Percentiles rank a stretch among this genome's conserved stretches.
These are phyloP conservation scores for Aspergillus calidoustus DNA, from an alignment of 2,329 filamentous ascomycete species.

Conservation along the genomic window DNA sequence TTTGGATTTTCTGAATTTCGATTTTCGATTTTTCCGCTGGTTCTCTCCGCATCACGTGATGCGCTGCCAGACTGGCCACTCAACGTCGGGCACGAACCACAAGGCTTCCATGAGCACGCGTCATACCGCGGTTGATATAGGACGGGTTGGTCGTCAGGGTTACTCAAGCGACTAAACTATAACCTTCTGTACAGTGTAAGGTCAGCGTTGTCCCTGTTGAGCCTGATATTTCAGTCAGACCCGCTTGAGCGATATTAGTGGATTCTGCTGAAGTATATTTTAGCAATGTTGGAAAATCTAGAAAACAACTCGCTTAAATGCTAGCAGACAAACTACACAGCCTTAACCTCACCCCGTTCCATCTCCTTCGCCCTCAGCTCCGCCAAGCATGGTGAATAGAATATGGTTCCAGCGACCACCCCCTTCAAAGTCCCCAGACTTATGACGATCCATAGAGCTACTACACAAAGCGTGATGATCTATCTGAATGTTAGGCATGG, in stretches of 20 bases:
- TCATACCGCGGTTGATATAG: background rate
- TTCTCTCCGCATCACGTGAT: constrained; percentile 26
- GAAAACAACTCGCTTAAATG: background rate
- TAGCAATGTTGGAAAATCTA: background rate
- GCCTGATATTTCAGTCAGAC: background rate
- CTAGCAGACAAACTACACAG: constrained; percentile 21
- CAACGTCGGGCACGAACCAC: constrained; percentile 9
- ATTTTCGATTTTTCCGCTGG: constrained; percentile 24
- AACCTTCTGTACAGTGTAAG: background rate
- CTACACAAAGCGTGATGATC: constrained; percentile 57
- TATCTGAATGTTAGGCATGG: constrained; percentile 19
- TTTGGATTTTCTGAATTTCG: constrained; percentile 26
- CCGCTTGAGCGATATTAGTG: constrained; percentile 7
- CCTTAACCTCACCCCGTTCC: constrained; percentile 24
- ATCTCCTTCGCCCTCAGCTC: constrained; percentile 33
- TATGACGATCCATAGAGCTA: constrained; percentile 61
- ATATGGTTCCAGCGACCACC: constrained; percentile 54
- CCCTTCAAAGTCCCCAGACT: constrained; percentile 55
- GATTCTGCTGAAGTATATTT: background rate
- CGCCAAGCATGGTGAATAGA: constrained; percentile 59
- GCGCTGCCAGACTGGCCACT: constrained; percentile 20
- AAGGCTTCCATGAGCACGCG: background rate
- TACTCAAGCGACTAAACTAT: background rate
- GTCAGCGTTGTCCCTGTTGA: constrained; percentile 4
- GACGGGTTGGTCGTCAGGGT: background rate